phyloP scores from a whole-genome alignment of 2,329 filamentous ascomycete species.

The Fonsecaea erecta region DNA sequence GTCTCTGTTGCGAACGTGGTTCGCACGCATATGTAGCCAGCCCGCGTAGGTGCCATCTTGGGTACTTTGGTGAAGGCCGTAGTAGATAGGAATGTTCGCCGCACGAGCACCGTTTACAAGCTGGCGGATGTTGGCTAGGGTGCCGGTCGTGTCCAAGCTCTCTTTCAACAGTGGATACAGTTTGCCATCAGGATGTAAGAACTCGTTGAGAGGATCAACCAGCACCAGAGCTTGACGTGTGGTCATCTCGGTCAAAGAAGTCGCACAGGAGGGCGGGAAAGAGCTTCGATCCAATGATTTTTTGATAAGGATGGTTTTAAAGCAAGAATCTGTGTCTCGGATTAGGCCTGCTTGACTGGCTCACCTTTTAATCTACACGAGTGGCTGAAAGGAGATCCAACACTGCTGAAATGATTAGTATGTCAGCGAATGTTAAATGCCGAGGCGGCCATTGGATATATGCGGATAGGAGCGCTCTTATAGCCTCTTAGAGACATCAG shows the following conservation, averaged over 20 bases:
- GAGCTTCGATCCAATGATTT: not conserved
- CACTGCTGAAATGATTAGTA: not conserved
- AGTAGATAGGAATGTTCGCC: conserved; percentile 43
- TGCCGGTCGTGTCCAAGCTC: conserved; percentile 28
- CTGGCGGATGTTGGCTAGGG: conserved; percentile 38
- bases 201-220: conserved; percentile 39
- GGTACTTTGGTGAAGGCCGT: conserved; percentile 43
- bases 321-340: not conserved
- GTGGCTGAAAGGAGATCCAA: no score
- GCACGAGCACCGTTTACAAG: conserved; percentile 38
- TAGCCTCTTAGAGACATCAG: not conserved
- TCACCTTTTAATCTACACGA: not conserved
- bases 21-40: conserved; percentile 40
- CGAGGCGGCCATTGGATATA: not conserved
- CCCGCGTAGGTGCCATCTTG: conserved; percentile 37
- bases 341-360: not conserved
- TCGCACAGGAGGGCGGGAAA: no score
- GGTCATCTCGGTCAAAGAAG: not conserved
- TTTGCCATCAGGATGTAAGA: conserved; percentile 36
- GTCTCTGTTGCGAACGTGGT: conserved; percentile 31
- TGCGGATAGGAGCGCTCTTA: not conserved
- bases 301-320: not conserved
- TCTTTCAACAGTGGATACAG: conserved; percentile 20
- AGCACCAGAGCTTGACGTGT: conserved; percentile 32
- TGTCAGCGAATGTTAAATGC: not conserved